Evolutionary conservation across 1,284 basidiomycete genomes (phyloP), one percentile per base, ranked within the genome.

Genomic region (Macrocystidia cucumis): DNA sequence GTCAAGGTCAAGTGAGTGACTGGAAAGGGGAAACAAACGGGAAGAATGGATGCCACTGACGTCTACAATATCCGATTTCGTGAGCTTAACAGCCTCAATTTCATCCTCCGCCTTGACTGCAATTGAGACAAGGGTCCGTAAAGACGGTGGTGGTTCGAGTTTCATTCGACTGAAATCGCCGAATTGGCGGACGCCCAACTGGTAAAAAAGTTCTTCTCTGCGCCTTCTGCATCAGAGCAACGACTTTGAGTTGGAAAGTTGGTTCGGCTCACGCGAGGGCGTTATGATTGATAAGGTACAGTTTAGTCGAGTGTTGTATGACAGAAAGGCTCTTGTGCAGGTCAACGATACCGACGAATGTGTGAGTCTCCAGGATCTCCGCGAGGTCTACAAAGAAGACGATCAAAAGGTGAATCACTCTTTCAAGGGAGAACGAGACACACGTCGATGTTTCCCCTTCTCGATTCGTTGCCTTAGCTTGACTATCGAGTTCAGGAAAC

Each of bases 181-280:
- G 51, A 98, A 99, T 54, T 98, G 95, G 12, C 90, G 71, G 29
- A 98, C 60, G 2, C 80, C 88, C 1, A 98, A 73, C 54, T 98
- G 96, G 56, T 97, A 98, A 50, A 98, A 96, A 28, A 97, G 72
- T 48, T 97, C 92, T 49, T 96, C 91, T 0, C 91, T 95, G 45
- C 6, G 33, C 19, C 17, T 20, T n/a, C 27, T 13, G 19, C n/a
- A 28, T 35, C 25, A 26, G 19, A n/a, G 23, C 44, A 3, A 28
- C 12, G 13, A 21, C 17, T 20, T 11, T 17, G 16, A n/a, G 18
- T 18, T 14, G 43, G 17, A 28, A 37, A 21, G n/a, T 37, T n/a
- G n/a, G n/a, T n/a, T n/a, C 9, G 8, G 54, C 88, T 40, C 55
- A 93, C 88, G 81, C 79, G 25, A 95, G 60, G 1, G 80, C 64